These are phyloP conservation scores for Geotrichum ghanense DNA, from an alignment of 805 yeast species.

Conservation along the genomic window DNA sequence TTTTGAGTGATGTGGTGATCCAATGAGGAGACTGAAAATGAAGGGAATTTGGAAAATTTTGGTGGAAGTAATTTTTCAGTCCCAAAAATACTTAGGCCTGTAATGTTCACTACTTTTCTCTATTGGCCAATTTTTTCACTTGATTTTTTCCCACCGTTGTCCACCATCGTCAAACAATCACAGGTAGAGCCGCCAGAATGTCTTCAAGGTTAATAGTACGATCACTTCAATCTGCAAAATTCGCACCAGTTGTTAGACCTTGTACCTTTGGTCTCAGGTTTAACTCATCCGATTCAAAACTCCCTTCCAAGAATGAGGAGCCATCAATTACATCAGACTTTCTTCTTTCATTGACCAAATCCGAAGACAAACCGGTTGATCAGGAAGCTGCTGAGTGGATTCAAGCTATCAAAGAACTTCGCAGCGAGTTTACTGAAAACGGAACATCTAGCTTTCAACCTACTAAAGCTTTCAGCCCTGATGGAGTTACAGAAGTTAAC, in stretches of 20 bases:
- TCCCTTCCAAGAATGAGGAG: background rate
- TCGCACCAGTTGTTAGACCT: background rate
- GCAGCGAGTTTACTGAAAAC: conserved; percentile 28
- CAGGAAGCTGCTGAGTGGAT: conserved; percentile 33
- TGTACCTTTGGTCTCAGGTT: background rate
- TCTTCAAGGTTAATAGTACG: background rate
- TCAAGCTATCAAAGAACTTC: conserved; percentile 28
- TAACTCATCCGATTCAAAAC: background rate
- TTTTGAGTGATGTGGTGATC: background rate
- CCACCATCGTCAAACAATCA: background rate
- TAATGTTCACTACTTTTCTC: background rate
- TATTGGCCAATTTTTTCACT: background rate
- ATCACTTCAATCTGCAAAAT: background rate
- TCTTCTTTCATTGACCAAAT: background rate
- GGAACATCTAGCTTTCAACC: conserved; percentile 26
- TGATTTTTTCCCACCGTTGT: background rate
- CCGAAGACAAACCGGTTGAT: conserved; percentile 20
- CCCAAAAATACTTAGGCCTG: background rate
- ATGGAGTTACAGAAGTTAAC: conserved; percentile 27
- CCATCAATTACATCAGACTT: conserved; percentile 1
- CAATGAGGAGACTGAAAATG: conserved; percentile 1
- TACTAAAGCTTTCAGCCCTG: conserved; percentile 31
- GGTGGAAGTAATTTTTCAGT: background rate
- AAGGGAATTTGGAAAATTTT: background rate
- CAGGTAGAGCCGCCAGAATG: background rate